Conservation (phyloP, 495 filamentous ascomycete genomes). For the Trichodelitschia bisporula region DNA sequence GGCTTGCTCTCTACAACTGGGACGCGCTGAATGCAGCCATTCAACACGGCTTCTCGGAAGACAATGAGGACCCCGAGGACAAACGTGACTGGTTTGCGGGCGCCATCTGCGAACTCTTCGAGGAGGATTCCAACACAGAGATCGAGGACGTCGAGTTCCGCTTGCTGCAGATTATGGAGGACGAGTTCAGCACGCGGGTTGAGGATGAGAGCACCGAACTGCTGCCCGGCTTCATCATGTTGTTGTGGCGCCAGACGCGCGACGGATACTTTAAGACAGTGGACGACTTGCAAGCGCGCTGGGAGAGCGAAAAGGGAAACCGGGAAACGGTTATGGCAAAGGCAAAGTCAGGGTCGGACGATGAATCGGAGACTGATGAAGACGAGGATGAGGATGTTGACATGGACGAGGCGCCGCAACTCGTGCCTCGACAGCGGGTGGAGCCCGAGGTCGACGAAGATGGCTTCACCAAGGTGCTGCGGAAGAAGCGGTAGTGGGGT, state of each 20-base stretch:
- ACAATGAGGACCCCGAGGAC: slow-evolving; percentile 57
- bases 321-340: slow-evolving; percentile 26
- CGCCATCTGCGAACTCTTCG: slow-evolving; percentile 60
- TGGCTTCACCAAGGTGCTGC: slow-evolving; percentile 73
- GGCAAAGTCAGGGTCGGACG: slow-evolving; percentile 31
- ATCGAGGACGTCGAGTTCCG: slow-evolving; percentile 61
- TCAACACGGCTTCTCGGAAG: slow-evolving; percentile 64
- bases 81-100: slow-evolving; percentile 96
- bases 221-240: slow-evolving; percentile 47
- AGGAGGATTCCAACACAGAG: slow-evolving; percentile 46
- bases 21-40: slow-evolving; percentile 66
- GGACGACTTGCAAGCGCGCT: slow-evolving; percentile 38
- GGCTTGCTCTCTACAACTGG: slow-evolving; percentile 62
- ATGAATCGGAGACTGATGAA: slow-evolving; percentile 21
- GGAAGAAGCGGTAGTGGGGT: slow-evolving; percentile 35
- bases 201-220: slow-evolving; percentile 67
- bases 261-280: slow-evolving; percentile 43
- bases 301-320: slow-evolving; percentile 26
- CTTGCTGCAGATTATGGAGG: slow-evolving; percentile 70
- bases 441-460: slow-evolving; percentile 75
- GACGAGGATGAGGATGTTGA: slow-evolving; percentile 29
- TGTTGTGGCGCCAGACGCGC: slow-evolving; percentile 30
- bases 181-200: slow-evolving; percentile 79
- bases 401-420: slow-evolving; percentile 37
- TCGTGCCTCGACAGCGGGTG: slow-evolving; percentile 31